These are phyloP conservation scores for Phaeosphaeria sp. DNA, from an alignment of 2,329 filamentous ascomycete genomes.

Conservation along the genomic window DNA sequence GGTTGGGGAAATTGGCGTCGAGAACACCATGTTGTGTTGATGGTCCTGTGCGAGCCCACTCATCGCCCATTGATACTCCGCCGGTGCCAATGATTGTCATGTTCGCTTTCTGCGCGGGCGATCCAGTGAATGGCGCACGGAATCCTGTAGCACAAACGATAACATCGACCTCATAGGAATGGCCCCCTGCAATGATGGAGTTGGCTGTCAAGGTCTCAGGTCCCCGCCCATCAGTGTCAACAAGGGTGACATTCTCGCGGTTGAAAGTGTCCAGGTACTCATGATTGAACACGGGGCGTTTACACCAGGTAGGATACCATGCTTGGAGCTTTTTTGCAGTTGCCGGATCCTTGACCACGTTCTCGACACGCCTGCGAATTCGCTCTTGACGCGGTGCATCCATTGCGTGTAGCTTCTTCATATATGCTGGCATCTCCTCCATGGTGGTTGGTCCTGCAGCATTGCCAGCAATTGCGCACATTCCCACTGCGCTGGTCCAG, in stretches of 20 bases:
- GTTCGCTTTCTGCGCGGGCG: neutral
- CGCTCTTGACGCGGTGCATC: neutral
- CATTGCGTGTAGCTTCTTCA: neutral
- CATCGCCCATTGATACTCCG: neutral
- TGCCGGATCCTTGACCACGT: constrained; percentile 59
- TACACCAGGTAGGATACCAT: constrained; percentile 69
- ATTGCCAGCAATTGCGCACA: constrained; percentile 12
- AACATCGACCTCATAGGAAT: neutral
- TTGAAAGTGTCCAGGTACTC: constrained; percentile 67
- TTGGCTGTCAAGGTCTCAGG: neutral
- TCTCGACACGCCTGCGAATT: constrained; percentile 56
- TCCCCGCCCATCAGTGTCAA: constrained; percentile 60
- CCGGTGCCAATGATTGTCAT: neutral
- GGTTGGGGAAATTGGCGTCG: constrained; percentile 19
- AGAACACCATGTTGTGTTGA: neutral
- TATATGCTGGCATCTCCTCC: too few species aligned
- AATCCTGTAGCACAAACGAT: neutral
- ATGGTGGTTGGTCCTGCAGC: neutral
- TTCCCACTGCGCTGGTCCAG: constrained; percentile 51
- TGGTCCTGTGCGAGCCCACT: neutral
- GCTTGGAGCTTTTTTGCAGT: constrained; percentile 62
- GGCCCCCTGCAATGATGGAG: neutral
- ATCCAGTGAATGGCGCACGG: neutral
- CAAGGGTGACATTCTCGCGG: constrained; percentile 61
- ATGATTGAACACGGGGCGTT: constrained; percentile 68